phyloP scores from a whole-genome alignment of 352 stramenopile species.

The Pythium aquatile region DNA sequence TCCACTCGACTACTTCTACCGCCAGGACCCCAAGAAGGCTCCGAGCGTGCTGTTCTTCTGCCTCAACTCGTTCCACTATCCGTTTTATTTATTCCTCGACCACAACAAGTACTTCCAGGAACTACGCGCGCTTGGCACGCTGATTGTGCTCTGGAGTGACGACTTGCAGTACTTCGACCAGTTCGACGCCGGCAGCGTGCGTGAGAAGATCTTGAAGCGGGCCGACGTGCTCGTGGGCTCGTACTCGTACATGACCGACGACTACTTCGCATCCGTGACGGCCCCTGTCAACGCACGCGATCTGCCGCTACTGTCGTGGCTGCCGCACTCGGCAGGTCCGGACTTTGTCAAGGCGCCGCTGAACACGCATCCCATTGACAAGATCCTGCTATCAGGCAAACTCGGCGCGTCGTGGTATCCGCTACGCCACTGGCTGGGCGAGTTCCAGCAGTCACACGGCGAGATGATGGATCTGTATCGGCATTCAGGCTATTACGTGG shows the following conservation, averaged over 20 bases:
- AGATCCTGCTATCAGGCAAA: constrained; percentile 64
- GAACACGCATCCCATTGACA: constrained; percentile 72
- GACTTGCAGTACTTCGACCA: constrained; percentile 82
- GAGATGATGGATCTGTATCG: constrained; percentile 64
- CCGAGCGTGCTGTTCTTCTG: constrained; percentile 77
- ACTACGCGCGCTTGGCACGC: constrained; percentile 56
- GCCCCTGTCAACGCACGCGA: constrained; percentile 47
- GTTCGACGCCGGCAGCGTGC: constrained; percentile 56
- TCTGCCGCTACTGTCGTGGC: constrained; percentile 61
- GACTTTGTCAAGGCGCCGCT: constrained; percentile 65
- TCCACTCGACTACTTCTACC: constrained; percentile 61
- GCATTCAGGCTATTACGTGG: constrained; percentile 54
- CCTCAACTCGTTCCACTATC: constrained; percentile 69
- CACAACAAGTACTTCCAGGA: constrained; percentile 70
- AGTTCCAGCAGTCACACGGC: constrained; percentile 45
- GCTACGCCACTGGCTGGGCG: constrained; percentile 63
- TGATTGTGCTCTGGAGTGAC: constrained; percentile 77
- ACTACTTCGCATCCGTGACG: constrained; percentile 69
- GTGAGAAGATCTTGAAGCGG: constrained; percentile 61
- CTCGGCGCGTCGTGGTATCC: constrained; percentile 58
- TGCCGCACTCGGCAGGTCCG: constrained; percentile 59
- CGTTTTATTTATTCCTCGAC: constrained; percentile 60
- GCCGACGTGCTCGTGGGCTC: constrained; percentile 67
- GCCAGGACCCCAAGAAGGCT: constrained; percentile 54
- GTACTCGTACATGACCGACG: constrained; percentile 78